Evolutionary conservation across 495 filamentous ascomycete genomes (phyloP), one percentile per base, ranked within the genome.

Genomic region (Lophiotrema nucula): DNA sequence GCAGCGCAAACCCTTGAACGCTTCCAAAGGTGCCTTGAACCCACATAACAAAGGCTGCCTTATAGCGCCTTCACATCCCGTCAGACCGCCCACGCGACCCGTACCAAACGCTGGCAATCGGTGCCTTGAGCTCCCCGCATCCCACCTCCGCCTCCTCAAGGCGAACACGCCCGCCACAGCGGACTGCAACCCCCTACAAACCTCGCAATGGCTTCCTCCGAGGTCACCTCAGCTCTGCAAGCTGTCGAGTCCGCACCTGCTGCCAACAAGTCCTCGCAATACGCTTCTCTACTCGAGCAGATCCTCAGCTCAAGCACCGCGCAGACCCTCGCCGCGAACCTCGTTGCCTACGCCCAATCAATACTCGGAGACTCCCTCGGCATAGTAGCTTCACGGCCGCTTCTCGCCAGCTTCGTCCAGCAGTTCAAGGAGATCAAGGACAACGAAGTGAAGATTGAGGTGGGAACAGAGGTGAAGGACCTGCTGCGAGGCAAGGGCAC

Each of bases 361-460:
- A 74, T 93, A 26, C 81, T 93, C 56, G 77, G 70, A 60, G 81
- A 87, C 58, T 76, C 76, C 41, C 75, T 92, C 41, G 88, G 89
- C 57, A 84, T 95, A 56, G 87, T 95, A 18, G 79, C 82, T 21
- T 83, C 85, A 2, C 83, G 92, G 13, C 80, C 83, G 2, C 78
- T 93, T 11, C 81, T 97, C 56, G 77, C 76, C 64, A 73, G 77
- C 41, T 86, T 92, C 67, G 83, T 90, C 65, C 58, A 72, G 18
- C 71, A 77, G 33, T 80, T 89, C 51, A 75, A 76, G 33, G 67
- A 78, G 2, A 76, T 90, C 57, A 64, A 74, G 16, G 72, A 82
- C 48, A 28, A 60, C 28, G 78, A 87, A 46, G 71, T 85, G 35
- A 83, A 82, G 69, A 84, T 92, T 58, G 80, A 81, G 58, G 83